Base-by-base conservation (phyloP, 345 rosid genomes). In the Eutrema heterophyllum region DNA sequence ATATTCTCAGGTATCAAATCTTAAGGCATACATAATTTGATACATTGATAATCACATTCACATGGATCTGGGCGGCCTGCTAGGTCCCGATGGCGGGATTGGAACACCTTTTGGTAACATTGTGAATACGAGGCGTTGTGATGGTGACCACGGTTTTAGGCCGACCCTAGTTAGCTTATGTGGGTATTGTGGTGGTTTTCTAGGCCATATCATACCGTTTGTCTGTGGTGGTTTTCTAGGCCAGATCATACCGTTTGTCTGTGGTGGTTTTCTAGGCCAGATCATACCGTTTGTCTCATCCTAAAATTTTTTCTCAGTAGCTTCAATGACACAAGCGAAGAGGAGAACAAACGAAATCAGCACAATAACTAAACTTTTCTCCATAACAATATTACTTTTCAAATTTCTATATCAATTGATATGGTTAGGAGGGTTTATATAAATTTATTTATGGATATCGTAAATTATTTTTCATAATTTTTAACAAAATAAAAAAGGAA, bases 51-150 rank as follows among this genome's bases (percentile, higher is more conserved):
- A 21, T 21, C 24, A 21, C 24, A 21, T 21, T 21, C 24, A 21
- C 24, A 21, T 14, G 21, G 11, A 21, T 50, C 2, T n/a, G 16
- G 44, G 16, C 16, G 45, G 46, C 9, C 21, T 9, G 49, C 79
- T 75, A 11, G 74, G 79, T 60, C 64, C 74, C 1, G 74, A 75
- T 16, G 79, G 74, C 0, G 69, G 74, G 6, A 43, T 44, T 0
- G 71, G 78, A 71, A 43, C 38, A 30, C 27, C 0, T 50, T 54
- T 71, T 1, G 70, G 76, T 64, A 74, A 66, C 67, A 57, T 73
- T 46, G 4, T 1, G 16, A 65, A 73, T 48, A 3, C 0, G 2
- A 73, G 1, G 0, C 64, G 62, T 67, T 58, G 68, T 27, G 57
- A 57, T 70, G 57, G 56, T 35, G 66, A 58, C 56, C 11, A 39